These are phyloP conservation scores for Aethionema arabicum DNA, from an alignment of 345 rosid species.

Conservation along the genomic window DNA sequence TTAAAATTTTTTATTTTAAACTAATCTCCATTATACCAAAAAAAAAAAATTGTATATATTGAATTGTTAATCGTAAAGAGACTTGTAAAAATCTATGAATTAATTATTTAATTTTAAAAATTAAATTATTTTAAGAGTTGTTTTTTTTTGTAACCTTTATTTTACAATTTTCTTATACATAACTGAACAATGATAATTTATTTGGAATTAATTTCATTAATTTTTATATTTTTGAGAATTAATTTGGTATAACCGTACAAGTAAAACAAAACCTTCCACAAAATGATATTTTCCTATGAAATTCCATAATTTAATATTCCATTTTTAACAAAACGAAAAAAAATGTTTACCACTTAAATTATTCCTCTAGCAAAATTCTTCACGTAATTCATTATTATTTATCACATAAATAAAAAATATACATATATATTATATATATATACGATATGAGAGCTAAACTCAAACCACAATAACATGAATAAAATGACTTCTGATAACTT, in stretches of 20 bases:
- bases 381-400: conserved; percentile 15
- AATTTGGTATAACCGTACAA: neutral
- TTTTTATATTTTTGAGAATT: conserved; percentile 11
- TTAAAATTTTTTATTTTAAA: too few species aligned
- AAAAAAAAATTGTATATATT: too few species aligned
- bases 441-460: neutral
- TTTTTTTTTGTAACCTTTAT: too few species aligned
- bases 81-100: too few species aligned
- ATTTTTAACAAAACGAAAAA: conserved; percentile 6
- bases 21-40: too few species aligned
- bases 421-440: conserved; percentile 14
- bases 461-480: conserved; percentile 2
- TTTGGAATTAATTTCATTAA: too few species aligned
- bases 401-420: neutral
- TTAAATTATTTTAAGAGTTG: too few species aligned
- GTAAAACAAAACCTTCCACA: conserved; percentile 3
- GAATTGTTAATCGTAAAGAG: too few species aligned
- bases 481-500: conserved; percentile 49
- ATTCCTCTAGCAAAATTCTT: neutral
- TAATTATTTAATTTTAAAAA: too few species aligned
- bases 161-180: too few species aligned
- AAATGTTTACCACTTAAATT: conserved; percentile 23
- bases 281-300: conserved; percentile 24
- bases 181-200: too few species aligned
- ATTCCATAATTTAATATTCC: conserved; percentile 16